A percentile compares a stretch with the other conserved stretches of the same genome.
phyloP scores from a whole-genome alignment of 495 filamentous ascomycete species.

The Cercophora samala region DNA sequence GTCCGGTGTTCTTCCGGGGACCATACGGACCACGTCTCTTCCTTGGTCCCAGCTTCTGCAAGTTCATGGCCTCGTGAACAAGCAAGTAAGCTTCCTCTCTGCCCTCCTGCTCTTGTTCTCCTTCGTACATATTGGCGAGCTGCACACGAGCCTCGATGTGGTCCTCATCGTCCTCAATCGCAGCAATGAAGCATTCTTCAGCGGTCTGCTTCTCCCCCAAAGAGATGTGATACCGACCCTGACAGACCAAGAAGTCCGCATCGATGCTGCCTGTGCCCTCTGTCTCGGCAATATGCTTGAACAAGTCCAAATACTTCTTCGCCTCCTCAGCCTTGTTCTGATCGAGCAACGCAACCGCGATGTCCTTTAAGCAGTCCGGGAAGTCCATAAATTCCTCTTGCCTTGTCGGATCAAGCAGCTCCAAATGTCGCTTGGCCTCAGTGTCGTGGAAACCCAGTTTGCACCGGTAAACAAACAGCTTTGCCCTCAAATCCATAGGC shows the following conservation, averaged over 20 bases:
- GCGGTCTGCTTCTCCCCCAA: conserved; percentile 63
- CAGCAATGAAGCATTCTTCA: conserved; percentile 67
- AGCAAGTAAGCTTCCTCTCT: conserved; percentile 63
- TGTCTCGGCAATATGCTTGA: conserved; percentile 55
- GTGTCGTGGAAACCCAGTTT: conserved; percentile 57
- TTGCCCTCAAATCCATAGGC: conserved; percentile 80
- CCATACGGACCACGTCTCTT: conserved; percentile 23
- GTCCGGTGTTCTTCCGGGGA: conserved; percentile 22
- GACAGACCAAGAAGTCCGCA: conserved; percentile 61
- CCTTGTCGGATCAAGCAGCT: conserved; percentile 59
- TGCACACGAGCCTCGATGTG: conserved; percentile 67
- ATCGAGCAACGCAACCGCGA: conserved; percentile 63
- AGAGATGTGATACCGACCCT: conserved; percentile 68
- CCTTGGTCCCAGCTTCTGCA: conserved; percentile 36
- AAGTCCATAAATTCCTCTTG: conserved; percentile 57
- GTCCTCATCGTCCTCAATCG: conserved; percentile 64
- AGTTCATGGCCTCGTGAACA: conserved; percentile 65
- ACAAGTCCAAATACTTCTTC: conserved; percentile 67
- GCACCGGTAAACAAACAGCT: conserved; percentile 77
- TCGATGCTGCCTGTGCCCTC: conserved; percentile 55
- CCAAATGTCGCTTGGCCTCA: conserved; percentile 62
- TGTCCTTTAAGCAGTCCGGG: conserved; percentile 72
- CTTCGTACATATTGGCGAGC: conserved; percentile 78
- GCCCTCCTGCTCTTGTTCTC: conserved; percentile 57
- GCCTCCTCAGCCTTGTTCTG: conserved; percentile 58